phyloP scores from a whole-genome alignment of 768 basidiomycete species.

The Zangia roseola region DNA sequence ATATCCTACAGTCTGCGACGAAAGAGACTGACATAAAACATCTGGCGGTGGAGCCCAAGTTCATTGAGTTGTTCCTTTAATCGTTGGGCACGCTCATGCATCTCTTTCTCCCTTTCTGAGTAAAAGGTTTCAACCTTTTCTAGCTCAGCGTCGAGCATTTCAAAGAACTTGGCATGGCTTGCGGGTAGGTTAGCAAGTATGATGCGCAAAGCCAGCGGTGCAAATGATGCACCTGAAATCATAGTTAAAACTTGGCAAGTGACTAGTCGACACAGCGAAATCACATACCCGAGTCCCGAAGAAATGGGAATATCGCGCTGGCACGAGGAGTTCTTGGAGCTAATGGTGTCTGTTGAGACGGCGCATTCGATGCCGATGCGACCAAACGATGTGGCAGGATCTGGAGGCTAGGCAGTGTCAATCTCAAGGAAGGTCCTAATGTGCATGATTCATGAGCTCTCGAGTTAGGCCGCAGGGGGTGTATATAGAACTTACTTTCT shows the following conservation, averaged over 20 bases:
- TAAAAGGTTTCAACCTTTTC: conserved; percentile 88
- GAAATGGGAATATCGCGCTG: conserved; percentile 14
- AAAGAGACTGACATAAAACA: conserved; percentile 47
- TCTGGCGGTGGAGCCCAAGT: conserved; percentile 62
- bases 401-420: conserved; percentile 7
- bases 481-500: conserved; percentile 7
- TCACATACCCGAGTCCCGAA: conserved; percentile 14
- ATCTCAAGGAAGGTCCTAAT: conserved; percentile 15
- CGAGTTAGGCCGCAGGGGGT: too few relatives aligned
- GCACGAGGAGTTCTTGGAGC: conserved; percentile 8
- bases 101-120: conserved; percentile 62
- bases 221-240: conserved; percentile 4
- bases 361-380: conserved; percentile 6
- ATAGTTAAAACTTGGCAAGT: not conserved
- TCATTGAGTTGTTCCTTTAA: conserved; percentile 72
- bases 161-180: conserved; percentile 69
- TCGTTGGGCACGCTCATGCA: conserved; percentile 41
- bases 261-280: not conserved
- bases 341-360: conserved; percentile 14
- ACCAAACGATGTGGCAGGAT: conserved; percentile 3
- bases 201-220: conserved; percentile 40
- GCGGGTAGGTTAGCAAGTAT: conserved; percentile 56
- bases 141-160: conserved; percentile 69
- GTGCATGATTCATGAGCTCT: not conserved
- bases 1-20: too few relatives aligned